A percentile compares a stretch with the other conserved stretches of the same genome.
These are phyloP conservation scores for Bruguiera gymnorhiza DNA, from an alignment of 345 rosid species.

Conservation along the genomic window DNA sequence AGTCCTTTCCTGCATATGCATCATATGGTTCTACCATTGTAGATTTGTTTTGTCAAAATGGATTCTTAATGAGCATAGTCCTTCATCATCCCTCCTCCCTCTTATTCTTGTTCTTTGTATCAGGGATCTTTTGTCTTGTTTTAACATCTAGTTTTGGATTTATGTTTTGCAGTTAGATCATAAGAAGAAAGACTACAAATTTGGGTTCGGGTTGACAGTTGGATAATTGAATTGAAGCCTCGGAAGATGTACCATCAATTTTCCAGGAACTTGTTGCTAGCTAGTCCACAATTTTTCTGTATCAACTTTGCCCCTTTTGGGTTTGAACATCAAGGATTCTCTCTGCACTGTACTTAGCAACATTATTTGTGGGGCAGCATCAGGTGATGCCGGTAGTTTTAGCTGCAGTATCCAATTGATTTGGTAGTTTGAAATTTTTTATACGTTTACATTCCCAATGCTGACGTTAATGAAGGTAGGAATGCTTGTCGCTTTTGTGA, in stretches of 20 bases:
- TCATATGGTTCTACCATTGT: too few species aligned
- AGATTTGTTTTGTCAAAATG: too few species aligned
- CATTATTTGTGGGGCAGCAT: slow-evolving; percentile 12
- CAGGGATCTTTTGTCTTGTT: not conserved
- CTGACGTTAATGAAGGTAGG: not conserved
- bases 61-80: not conserved
- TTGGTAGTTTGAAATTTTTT: slow-evolving; percentile 5
- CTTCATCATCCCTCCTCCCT: not conserved
- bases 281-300: slow-evolving; percentile 5
- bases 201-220: slow-evolving; percentile 86
- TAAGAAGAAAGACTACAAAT: slow-evolving; percentile 87
- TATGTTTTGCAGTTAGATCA: slow-evolving; percentile 71
- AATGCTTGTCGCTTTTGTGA: not conserved
- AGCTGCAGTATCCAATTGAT: slow-evolving; percentile 2
- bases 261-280: not conserved
- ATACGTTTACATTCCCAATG: not conserved
- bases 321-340: not conserved
- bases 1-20: too few species aligned
- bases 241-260: not conserved
- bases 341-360: slow-evolving; percentile 5
- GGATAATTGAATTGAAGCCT: slow-evolving; percentile 38
- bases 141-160: not conserved
- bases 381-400: slow-evolving; percentile 10
- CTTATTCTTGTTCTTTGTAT: not conserved
- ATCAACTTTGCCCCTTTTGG: not conserved